phyloP scores from a whole-genome alignment of 2,329 filamentous ascomycete genomes.

The Talaromyces rugulosus region DNA sequence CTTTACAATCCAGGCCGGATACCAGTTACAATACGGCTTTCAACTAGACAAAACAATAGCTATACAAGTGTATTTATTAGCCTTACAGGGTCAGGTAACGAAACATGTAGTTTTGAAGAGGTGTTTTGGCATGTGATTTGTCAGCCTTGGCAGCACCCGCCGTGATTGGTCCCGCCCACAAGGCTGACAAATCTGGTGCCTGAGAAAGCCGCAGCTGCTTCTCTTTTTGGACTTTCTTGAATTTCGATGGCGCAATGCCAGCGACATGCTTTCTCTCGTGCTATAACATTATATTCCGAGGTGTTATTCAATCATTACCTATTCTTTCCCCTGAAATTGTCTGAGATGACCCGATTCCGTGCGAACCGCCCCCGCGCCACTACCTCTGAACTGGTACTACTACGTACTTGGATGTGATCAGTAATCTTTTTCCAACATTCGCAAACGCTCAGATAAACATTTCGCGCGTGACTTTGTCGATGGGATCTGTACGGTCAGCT shows the following conservation, averaged over 20 bases:
- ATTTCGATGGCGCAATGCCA: too few relatives aligned
- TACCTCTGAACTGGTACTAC: background rate
- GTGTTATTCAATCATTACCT: background rate
- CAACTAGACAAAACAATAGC: too few relatives aligned
- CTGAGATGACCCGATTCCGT: background rate
- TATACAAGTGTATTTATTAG: too few relatives aligned
- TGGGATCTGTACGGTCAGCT: background rate
- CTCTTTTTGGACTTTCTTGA: background rate
- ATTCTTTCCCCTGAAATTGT: background rate
- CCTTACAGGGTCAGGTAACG: too few relatives aligned
- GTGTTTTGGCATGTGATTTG: background rate
- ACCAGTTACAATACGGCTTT: too few relatives aligned
- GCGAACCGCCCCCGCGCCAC: background rate
- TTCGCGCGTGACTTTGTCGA: background rate
- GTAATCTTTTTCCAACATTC: background rate
- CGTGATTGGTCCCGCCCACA: background rate
- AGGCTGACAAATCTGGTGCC: background rate
- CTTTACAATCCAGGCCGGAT: too few relatives aligned
- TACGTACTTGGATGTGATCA: background rate
- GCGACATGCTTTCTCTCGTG: too few relatives aligned
- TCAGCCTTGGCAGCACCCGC: background rate
- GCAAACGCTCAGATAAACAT: background rate
- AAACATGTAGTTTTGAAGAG: too few relatives aligned
- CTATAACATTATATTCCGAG: too few relatives aligned
- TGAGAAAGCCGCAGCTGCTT: background rate